Base-by-base conservation (phyloP, 2,329 filamentous ascomycete species). In the Ascochyta viciae-villosae region DNA sequence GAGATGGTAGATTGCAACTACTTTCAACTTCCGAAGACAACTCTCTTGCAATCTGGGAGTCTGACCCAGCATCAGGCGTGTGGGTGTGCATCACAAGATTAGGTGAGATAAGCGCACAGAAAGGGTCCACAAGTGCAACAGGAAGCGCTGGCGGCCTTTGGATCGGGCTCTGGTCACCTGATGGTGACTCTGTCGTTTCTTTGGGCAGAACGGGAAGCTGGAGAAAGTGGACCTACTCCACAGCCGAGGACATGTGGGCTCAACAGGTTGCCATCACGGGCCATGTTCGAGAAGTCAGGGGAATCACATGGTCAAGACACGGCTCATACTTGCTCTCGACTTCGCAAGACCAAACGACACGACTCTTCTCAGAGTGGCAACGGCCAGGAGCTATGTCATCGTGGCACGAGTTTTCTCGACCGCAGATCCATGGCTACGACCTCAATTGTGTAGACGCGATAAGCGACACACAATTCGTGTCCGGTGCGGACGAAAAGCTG, bases 361-460 rank as follows among this genome's bases (percentile, higher is more conserved):
- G 95, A 44, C 82, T 98, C 19, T 91, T 94, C 74, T 89, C 91
- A 1, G 81, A 87, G 68, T 98, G 94, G 95, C 84, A 83, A 57
- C 80, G 81, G 27, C 66, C 71, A 3, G 68, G 65, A 4, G 4
- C 23, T 5, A 1, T 43, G 12, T 51, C 60, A 37, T 92, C 91
- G 10, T 99, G 95, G 95, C 94, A 98, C 76, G 95, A 99, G 75
- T 92, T 98, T 81, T 89, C 93, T 1, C 84, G 95, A 45, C 95
- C 95, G 4, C 95, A 99, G 74, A 99, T 99, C 62, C 95, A 99
- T 74, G 95, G 95, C 34, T 99, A 99, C 74, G 94, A 99, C 74
- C 83, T 99, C 50, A 99, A 98, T 80, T 98, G 95, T 74, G 88
- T 98, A 61, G 90, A 92, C 69, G 85, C 87, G 0, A 81, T 97